Base-by-base conservation (phyloP, 1,139 yeast species). In the Taphrina wiesneri region DNA sequence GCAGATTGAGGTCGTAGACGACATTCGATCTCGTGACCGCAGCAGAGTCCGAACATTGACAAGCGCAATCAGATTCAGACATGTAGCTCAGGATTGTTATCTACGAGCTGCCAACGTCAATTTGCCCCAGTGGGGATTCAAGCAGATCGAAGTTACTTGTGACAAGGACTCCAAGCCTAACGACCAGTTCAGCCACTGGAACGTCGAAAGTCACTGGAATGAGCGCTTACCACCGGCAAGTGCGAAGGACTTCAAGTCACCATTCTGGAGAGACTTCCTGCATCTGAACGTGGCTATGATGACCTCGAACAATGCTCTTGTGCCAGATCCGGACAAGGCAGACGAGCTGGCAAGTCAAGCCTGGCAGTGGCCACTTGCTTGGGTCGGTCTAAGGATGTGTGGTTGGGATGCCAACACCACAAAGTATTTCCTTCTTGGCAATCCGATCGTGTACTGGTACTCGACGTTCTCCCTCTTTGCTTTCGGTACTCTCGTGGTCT, bases 101-200 rank as follows among this genome's bases (percentile, higher is more conserved):
- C 82, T 95, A 73, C 87, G 90, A 70, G 92, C 91, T 66, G 83
- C 95, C 56, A 97, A 96, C 69, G 79, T 80, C 72, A 77, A 82
- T 63, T 83, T 91, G 72, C 99, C 99, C 54, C 91, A 86, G 66
- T 95, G 99, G 99, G 99, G 99, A 70, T 95, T 90, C 84, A 86
- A 95, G 78, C 99, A 95, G 80, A 93, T 96, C 73, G 99, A 95
- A 80, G 95, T 93, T 71, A 87, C 86, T 4, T 95, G 99, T 79
- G 80, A 85, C 75, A 86, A 85, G 72, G 82, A 82, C 72, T 88
- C 96, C 56, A 86, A 88, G 76, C 81, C 77, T 67, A 87, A 95
- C 76, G 98, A 95, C 77, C 90, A 90, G 81, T 83, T 95, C 79
- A 90, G 97, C 34, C 93, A 97, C 97, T 95, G 99, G 98, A 93